phyloP scores from a whole-genome alignment of 345 rosid species.

The Eucalyptus urophylla region DNA sequence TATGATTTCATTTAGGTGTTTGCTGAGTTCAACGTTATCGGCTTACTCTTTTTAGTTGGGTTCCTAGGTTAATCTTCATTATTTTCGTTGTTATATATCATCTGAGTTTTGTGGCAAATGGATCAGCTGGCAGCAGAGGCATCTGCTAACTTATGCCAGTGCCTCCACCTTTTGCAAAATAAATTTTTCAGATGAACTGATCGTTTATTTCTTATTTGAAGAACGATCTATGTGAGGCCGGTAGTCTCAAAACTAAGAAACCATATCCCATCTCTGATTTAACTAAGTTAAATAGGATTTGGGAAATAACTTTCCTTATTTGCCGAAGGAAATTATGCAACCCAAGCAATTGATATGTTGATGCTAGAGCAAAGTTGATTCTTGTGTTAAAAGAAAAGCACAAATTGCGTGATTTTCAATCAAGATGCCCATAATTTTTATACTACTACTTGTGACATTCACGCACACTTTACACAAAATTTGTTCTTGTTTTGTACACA shows the following conservation, averaged over 20 bases:
- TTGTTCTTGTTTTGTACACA: background rate
- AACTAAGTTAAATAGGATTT: background rate
- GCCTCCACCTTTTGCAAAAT: background rate
- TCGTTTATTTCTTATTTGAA: background rate
- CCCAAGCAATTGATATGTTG: background rate
- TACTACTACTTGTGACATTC: background rate
- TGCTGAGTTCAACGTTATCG: background rate
- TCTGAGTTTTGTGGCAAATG: background rate
- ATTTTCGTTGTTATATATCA: background rate
- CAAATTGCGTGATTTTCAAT: background rate
- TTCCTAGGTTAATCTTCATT: background rate
- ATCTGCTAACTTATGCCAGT: background rate
- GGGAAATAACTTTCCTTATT: background rate
- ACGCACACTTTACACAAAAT: background rate
- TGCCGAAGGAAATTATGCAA: background rate
- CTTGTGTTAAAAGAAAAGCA: background rate
- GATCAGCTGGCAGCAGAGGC: background rate
- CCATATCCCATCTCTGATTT: background rate
- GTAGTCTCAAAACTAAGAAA: background rate
- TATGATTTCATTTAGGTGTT: background rate
- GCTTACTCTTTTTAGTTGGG: background rate
- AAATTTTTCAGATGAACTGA: background rate
- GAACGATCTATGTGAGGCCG: background rate
- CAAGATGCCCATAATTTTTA: background rate
- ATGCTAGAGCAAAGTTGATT: background rate